Evolutionary conservation across 306 rosid species (phyloP).

Genomic region (Malus asiatica): DNA sequence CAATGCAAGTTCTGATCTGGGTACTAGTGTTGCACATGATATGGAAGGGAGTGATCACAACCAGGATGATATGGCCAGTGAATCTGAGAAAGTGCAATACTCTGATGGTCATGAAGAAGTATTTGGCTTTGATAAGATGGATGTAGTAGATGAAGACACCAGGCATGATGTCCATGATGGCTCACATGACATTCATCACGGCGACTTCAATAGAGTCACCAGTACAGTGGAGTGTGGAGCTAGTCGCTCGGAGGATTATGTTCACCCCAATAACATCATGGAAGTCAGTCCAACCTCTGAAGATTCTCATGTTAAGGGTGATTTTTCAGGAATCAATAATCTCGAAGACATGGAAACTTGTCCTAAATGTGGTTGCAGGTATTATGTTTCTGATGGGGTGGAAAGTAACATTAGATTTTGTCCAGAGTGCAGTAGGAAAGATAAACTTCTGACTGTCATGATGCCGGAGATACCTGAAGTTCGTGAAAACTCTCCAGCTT

Average conservation of each 20-base stretch:
- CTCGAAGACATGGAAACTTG: conserved; percentile 38
- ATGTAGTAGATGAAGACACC: conserved; percentile 36
- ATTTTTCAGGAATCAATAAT: conserved; percentile 27
- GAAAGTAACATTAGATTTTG: conserved; percentile 39
- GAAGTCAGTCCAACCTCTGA: conserved; percentile 35
- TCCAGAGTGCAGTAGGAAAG: conserved; percentile 50
- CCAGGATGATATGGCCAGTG: conserved; percentile 52
- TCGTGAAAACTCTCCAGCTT: conserved; percentile 26
- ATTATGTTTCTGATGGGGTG: conserved; percentile 22
- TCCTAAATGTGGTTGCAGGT: conserved; percentile 49
- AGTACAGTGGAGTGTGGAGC: conserved; percentile 17
- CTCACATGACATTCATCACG: conserved; percentile 23
- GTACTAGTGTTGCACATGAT: conserved; percentile 43
- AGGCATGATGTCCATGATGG: conserved; percentile 24
- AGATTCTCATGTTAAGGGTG: conserved; percentile 33
- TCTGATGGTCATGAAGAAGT: conserved; percentile 57
- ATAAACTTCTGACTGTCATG: conserved; percentile 21
- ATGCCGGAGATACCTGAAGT: conserved; percentile 31
- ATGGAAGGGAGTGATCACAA: conserved; percentile 58
- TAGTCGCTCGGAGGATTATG: conserved; percentile 26
- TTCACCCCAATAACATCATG: conserved; percentile 11
- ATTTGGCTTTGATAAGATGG: conserved; percentile 66
- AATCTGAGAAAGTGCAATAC: conserved; percentile 43
- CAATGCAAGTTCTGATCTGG: conserved; percentile 64
- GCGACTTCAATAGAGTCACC: conserved; percentile 22